Conservation (phyloP, 129 eudicot genomes). For the Cynara cardunculus region DNA sequence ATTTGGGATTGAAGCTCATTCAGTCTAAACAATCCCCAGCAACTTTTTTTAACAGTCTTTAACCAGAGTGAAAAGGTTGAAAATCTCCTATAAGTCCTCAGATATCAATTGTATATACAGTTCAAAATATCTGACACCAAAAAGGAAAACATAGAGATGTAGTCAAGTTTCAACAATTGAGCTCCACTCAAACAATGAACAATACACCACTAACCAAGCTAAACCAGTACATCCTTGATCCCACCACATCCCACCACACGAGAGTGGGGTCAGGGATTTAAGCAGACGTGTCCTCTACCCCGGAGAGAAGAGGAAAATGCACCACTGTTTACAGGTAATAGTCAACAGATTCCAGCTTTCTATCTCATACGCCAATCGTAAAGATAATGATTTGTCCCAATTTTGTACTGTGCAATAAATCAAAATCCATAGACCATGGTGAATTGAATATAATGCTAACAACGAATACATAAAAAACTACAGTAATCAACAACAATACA, state of each 20-base stretch:
- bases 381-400: background rate
- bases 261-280: background rate
- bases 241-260: background rate
- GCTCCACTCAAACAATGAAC: background rate
- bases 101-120: background rate
- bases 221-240: background rate
- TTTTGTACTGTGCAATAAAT: background rate
- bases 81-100: background rate
- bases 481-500: background rate
- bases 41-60: background rate
- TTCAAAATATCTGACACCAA: background rate
- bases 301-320: background rate
- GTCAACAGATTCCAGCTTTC: background rate
- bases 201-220: background rate
- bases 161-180: background rate
- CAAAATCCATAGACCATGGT: background rate
- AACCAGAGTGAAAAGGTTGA: background rate
- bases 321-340: background rate
- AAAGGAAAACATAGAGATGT: background rate
- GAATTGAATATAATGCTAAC: background rate
- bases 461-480: background rate
- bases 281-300: background rate
- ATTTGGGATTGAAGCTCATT: background rate
- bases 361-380: background rate
- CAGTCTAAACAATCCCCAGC: background rate